A percentile compares a stretch with the other conserved stretches of the same genome.
Conservation (phyloP, 2,329 filamentous ascomycete species). For the Harringtonia lauricola region DNA sequence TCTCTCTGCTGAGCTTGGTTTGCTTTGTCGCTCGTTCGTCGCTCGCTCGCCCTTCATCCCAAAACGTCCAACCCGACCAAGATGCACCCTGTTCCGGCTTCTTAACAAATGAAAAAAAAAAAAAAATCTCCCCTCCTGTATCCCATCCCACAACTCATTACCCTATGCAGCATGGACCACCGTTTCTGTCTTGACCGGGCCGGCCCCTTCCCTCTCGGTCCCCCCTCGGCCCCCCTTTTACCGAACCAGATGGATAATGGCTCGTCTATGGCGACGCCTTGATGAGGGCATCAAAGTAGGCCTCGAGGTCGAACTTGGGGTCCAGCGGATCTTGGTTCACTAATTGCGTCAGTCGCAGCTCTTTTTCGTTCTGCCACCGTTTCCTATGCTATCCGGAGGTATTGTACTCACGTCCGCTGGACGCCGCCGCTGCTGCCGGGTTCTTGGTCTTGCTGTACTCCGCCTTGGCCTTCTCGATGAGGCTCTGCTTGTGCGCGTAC, state of each 20-base stretch:
- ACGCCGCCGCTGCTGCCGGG: conserved; percentile 19
- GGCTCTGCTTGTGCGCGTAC: conserved; percentile 79
- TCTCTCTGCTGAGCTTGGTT: too few species aligned
- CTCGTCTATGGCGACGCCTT: conserved; percentile 36
- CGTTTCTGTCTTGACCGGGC: too few species aligned
- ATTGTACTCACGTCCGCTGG: conserved; percentile 24
- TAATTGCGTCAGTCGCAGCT: conserved; percentile 6
- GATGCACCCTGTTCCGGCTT: too few species aligned
- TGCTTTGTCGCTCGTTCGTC: too few species aligned
- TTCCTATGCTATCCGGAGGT: conserved; percentile 9
- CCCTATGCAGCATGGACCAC: too few species aligned
- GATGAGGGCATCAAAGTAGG: conserved; percentile 57
- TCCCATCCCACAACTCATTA: too few species aligned
- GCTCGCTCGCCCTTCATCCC: too few species aligned
- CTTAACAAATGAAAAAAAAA: too few species aligned
- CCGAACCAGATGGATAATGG: neutral
- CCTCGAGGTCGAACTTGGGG: conserved; percentile 89
- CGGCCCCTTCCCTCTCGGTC: too few species aligned
- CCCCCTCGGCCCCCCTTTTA: too few species aligned
- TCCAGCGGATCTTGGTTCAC: conserved; percentile 54
- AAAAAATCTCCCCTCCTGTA: too few species aligned
- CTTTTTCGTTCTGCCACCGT: neutral
- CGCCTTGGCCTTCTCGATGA: conserved; percentile 88
- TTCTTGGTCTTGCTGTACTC: conserved; percentile 74
- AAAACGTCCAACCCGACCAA: too few species aligned